Conservation (phyloP, 495 filamentous ascomycete genomes). For the Penicillium malachiteum region DNA sequence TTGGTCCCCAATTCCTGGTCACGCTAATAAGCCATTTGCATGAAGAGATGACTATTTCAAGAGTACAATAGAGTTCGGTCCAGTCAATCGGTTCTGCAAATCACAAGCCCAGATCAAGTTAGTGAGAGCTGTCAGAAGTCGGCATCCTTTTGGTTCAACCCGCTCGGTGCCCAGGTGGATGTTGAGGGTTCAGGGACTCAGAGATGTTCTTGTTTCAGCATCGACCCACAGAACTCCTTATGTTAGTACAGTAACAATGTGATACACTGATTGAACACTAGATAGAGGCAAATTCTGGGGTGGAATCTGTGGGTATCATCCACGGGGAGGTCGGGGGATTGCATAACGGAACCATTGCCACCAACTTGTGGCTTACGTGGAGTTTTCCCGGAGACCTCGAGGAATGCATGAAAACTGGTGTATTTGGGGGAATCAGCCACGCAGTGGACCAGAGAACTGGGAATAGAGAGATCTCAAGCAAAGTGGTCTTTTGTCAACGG, state of each 20-base stretch:
- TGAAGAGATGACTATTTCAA: background rate
- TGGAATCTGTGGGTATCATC: constrained; percentile 3
- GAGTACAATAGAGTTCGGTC: constrained; percentile 4
- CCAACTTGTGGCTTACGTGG: constrained; percentile 11
- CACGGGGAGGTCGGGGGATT: constrained; percentile 1
- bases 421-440: constrained; percentile 10
- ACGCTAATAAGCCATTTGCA: background rate
- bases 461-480: background rate
- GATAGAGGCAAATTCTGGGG: constrained; percentile 9
- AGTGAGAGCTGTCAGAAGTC: constrained; percentile 21
- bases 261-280: background rate
- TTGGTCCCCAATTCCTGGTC: background rate
- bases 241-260: constrained; percentile 9
- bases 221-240: constrained; percentile 6
- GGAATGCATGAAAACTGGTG: constrained; percentile 13
- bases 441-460: constrained; percentile 4
- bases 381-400: background rate
- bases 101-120: constrained; percentile 1
- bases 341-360: constrained; percentile 13
- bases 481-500: background rate
- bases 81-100: constrained; percentile 5
- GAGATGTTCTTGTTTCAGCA: constrained; percentile 1
- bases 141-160: constrained; percentile 5
- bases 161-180: constrained; percentile 2
- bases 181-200: background rate